Percentiles rank a stretch among this genome's conserved stretches.
These are phyloP conservation scores for Saprolegnia parasitica DNA, from an alignment of 352 stramenopile species.

Conservation along the genomic window DNA sequence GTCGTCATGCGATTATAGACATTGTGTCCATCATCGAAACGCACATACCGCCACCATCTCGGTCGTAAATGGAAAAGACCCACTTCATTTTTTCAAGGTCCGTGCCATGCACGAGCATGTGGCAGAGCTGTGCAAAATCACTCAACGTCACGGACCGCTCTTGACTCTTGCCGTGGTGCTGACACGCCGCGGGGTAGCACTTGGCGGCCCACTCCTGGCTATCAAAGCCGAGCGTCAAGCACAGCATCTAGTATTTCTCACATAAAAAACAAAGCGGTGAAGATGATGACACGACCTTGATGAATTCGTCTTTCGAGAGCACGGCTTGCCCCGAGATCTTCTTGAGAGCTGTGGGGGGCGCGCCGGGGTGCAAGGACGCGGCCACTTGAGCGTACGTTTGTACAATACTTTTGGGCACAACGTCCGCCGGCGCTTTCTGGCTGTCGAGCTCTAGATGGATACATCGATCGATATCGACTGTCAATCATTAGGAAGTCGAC, in stretches of 20 bases:
- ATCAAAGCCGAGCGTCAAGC: not conserved
- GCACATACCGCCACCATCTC: conserved; percentile 6
- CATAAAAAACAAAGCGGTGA: not conserved
- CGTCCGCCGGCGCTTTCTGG: not conserved
- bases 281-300: not conserved
- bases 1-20: not conserved
- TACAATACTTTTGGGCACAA: not conserved
- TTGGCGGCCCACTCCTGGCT: conserved; percentile 18
- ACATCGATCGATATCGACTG: too few relatives aligned
- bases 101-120: conserved; percentile 13
- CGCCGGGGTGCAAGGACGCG: not conserved
- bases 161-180: conserved; percentile 9
- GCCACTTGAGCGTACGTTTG: not conserved
- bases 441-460: not conserved
- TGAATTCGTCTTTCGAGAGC: conserved; percentile 18
- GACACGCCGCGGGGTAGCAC: conserved; percentile 6
- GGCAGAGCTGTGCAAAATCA: not conserved
- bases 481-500: too few relatives aligned
- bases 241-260: conserved; percentile 1
- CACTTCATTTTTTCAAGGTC: conserved; percentile 19
- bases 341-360: not conserved
- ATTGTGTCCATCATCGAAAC: not conserved
- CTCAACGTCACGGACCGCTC: conserved; percentile 1
- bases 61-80: conserved; percentile 25
- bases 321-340: not conserved